Conservation (phyloP, 495 filamentous ascomycete species). For the Aspergillus sclerotioniger region DNA sequence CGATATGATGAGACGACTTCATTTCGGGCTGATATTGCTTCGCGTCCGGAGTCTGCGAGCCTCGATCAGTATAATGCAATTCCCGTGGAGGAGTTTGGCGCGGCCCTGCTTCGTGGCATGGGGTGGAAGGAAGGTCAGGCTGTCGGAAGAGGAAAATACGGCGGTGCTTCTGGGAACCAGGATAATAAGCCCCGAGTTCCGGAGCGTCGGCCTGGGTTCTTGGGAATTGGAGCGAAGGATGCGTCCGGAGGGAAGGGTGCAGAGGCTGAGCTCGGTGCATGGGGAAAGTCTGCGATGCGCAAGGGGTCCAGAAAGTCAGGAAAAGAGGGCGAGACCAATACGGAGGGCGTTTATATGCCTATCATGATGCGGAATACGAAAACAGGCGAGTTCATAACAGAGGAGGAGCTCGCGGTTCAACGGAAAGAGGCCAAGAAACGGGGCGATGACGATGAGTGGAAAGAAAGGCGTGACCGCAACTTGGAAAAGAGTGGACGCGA, state of each 20-base stretch:
- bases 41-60: constrained; percentile 71
- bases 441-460: constrained; percentile 44
- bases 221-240: constrained; percentile 81
- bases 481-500: constrained; percentile 49
- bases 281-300: constrained; percentile 67
- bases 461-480: constrained; percentile 48
- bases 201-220: constrained; percentile 69
- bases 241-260: constrained; percentile 57
- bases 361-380: constrained; percentile 62
- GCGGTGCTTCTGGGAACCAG: constrained; percentile 26
- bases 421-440: constrained; percentile 45
- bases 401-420: constrained; percentile 55
- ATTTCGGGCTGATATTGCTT: constrained; percentile 63
- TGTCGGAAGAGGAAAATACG: constrained; percentile 57
- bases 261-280: constrained; percentile 72
- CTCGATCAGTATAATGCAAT: constrained; percentile 83
- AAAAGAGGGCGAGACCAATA: constrained; percentile 34
- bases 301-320: constrained; percentile 50
- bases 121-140: constrained; percentile 88
- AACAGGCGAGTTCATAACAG: constrained; percentile 65
- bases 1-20: constrained; percentile 61
- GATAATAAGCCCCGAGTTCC: constrained; percentile 45
- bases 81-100: constrained; percentile 92
- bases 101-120: constrained; percentile 82
- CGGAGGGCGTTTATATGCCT: constrained; percentile 62